These are phyloP conservation scores for Protea cynaroides DNA, from an alignment of 164 flowering plant species.

Conservation along the genomic window DNA sequence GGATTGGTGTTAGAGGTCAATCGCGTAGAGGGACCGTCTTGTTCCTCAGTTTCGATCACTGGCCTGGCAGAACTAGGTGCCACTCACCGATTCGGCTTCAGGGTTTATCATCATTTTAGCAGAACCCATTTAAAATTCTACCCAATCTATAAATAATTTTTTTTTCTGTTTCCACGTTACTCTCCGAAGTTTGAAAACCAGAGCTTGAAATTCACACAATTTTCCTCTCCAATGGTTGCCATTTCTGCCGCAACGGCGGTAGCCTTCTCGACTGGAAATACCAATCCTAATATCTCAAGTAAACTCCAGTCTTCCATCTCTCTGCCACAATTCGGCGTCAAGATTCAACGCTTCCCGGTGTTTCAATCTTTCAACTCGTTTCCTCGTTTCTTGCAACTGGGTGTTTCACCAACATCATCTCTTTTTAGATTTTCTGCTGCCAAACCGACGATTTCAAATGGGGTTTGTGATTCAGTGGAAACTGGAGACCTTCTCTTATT, in stretches of 20 bases:
- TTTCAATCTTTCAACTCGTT: conserved; percentile 8
- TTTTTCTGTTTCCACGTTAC: too few relatives aligned
- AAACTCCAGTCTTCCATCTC: not conserved
- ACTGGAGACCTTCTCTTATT: conserved; percentile 15
- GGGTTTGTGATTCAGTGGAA: conserved; percentile 16
- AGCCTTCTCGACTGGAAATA: not conserved
- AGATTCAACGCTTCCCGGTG: conserved; percentile 9
- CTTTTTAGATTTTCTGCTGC: not conserved
- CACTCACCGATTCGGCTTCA: too few relatives aligned
- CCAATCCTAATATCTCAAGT: conserved; percentile 1
- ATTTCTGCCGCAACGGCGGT: not conserved
- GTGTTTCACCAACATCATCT: not conserved
- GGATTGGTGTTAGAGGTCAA: too few relatives aligned
- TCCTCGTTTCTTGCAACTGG: not conserved
- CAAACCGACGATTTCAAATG: conserved; percentile 23
- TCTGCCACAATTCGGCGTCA: conserved; percentile 1
- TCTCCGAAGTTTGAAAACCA: too few relatives aligned
- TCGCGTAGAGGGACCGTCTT: too few relatives aligned
- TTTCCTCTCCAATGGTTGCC: conserved; percentile 4
- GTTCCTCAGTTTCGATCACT: too few relatives aligned
- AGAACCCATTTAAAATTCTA: too few relatives aligned
- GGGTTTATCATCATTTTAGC: too few relatives aligned
- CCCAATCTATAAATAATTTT: too few relatives aligned
- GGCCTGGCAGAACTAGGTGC: too few relatives aligned
- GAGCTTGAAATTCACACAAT: not conserved